Percentiles rank a stretch among this genome's conserved stretches.
Conservation (phyloP, 495 filamentous ascomycete genomes). For the Hypoxylon intermedium region DNA sequence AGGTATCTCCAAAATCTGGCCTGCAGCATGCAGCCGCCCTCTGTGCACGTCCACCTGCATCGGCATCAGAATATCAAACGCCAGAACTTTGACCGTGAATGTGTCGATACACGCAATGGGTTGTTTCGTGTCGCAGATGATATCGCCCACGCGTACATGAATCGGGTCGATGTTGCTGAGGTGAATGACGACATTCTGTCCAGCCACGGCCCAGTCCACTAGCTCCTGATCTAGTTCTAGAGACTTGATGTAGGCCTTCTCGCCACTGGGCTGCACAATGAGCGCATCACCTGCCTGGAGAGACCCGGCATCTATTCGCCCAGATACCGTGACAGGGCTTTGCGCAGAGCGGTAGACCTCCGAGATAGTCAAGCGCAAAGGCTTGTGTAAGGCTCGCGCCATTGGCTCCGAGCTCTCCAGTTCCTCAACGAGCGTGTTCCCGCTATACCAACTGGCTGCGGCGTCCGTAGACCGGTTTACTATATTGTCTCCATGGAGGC, state of each 20-base stretch:
- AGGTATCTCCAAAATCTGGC: slow-evolving; percentile 71
- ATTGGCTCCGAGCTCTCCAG: slow-evolving; percentile 80
- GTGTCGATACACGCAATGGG: slow-evolving; percentile 71
- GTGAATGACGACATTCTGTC: slow-evolving; percentile 85
- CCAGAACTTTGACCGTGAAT: slow-evolving; percentile 83
- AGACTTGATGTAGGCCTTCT: slow-evolving; percentile 78
- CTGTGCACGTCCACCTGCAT: slow-evolving; percentile 88
- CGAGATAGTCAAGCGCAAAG: slow-evolving; percentile 81
- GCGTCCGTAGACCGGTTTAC: slow-evolving; percentile 63
- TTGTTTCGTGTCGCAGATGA: slow-evolving; percentile 72
- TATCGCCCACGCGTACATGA: slow-evolving; percentile 82
- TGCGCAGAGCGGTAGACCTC: slow-evolving; percentile 74
- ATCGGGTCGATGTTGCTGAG: slow-evolving; percentile 84
- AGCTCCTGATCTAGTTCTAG: slow-evolving; percentile 75
- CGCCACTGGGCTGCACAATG: slow-evolving; percentile 77
- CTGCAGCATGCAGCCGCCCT: slow-evolving; percentile 80
- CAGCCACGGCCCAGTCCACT: slow-evolving; percentile 92
- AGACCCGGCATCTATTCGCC: slow-evolving; percentile 83
- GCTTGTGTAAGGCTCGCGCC: slow-evolving; percentile 74
- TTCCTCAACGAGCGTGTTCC: slow-evolving; percentile 79
- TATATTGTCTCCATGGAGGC: slow-evolving; percentile 87
- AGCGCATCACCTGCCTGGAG: slow-evolving; percentile 84
- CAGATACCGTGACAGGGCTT: slow-evolving; percentile 80
- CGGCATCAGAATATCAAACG: slow-evolving; percentile 87
- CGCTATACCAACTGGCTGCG: slow-evolving; percentile 76